These are phyloP conservation scores for Ceratocystis alfenasii DNA, from an alignment of 2,329 filamentous ascomycete species.

Conservation along the genomic window DNA sequence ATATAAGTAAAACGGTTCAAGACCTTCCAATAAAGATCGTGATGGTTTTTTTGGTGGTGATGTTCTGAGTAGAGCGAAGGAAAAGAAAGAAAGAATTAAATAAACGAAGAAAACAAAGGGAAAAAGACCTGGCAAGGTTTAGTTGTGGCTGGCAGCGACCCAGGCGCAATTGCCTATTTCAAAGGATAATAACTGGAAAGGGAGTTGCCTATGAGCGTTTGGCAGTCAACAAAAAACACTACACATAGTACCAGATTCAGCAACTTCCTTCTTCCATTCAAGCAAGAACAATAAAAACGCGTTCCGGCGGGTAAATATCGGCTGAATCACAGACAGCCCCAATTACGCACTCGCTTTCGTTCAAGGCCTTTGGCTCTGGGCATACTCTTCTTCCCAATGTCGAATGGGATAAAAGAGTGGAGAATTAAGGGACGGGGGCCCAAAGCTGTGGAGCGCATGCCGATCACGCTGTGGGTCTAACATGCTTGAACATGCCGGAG, in stretches of 20 bases:
- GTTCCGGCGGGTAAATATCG: neutral
- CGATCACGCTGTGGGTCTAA: too few species aligned
- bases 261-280: neutral
- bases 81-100: neutral
- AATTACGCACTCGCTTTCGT: too few species aligned
- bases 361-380: too few species aligned
- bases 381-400: too few species aligned
- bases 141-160: neutral
- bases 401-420: too few species aligned
- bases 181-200: neutral
- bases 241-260: neutral
- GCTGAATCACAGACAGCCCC: neutral
- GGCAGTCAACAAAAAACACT: too few species aligned
- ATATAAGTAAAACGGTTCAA: neutral
- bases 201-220: neutral
- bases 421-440: too few species aligned
- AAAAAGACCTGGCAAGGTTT: conserved; percentile 1
- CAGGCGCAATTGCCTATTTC: conserved; percentile 2
- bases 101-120: neutral
- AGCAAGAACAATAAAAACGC: neutral
- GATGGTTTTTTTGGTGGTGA: conserved; percentile 7
- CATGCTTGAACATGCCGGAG: too few species aligned
- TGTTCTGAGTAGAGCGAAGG: neutral
- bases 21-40: neutral
- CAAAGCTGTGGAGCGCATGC: too few species aligned